These are phyloP conservation scores for Suillus alpinus DNA, from an alignment of 768 basidiomycete genomes.

Conservation along the genomic window DNA sequence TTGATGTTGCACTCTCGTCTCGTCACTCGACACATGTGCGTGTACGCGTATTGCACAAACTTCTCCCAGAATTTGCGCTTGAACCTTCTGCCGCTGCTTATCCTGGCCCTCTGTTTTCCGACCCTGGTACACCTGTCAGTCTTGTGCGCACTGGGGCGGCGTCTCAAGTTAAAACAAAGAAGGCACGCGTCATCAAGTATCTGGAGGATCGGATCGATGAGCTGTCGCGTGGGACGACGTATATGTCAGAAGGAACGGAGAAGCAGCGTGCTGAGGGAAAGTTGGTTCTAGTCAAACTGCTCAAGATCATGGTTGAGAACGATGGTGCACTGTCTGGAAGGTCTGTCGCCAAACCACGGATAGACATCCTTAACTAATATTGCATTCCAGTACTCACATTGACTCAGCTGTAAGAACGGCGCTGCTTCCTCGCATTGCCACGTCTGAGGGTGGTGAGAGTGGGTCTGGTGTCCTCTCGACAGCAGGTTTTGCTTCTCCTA, in stretches of 20 bases:
- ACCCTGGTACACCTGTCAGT: conserved; percentile 62
- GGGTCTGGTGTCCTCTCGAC: conserved; percentile 16
- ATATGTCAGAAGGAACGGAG: conserved; percentile 54
- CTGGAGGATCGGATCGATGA: conserved; percentile 74
- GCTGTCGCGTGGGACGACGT: conserved; percentile 72
- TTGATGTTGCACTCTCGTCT: conserved; percentile 74
- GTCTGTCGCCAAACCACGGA: conserved; percentile 40
- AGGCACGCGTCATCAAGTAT: conserved; percentile 73
- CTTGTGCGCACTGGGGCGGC: conserved; percentile 63
- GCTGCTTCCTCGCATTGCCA: conserved; percentile 57
- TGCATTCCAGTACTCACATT: conserved; percentile 49
- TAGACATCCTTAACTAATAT: conserved; percentile 14
- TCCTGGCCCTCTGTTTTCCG: conserved; percentile 86
- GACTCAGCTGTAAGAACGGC: conserved; percentile 76
- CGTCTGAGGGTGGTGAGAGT: conserved; percentile 21
- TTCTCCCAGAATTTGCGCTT: conserved; percentile 67
- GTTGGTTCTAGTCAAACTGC: conserved; percentile 65
- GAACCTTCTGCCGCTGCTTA: conserved; percentile 55
- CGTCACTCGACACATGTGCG: conserved; percentile 68
- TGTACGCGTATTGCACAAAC: conserved; percentile 61
- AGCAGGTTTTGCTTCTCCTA: conserved; percentile 31
- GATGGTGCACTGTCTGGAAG: conserved; percentile 86
- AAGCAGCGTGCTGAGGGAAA: conserved; percentile 71
- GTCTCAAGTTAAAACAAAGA: conserved; percentile 77
- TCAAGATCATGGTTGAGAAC: conserved; percentile 82